Conservation (phyloP, 345 rosid species). For the Camelina sativa region DNA sequence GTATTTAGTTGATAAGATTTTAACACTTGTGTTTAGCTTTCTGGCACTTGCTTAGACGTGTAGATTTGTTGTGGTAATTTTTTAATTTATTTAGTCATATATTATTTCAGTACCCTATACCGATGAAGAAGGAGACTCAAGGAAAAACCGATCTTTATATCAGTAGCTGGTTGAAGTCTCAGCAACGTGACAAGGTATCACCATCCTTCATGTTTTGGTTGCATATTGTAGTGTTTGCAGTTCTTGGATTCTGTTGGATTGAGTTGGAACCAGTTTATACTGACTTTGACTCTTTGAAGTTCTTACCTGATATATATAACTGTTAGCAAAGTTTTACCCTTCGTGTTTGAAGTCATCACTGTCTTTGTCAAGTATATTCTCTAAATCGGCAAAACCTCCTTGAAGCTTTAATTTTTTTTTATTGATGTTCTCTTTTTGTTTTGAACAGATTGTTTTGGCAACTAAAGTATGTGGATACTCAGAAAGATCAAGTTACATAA, state of each 20-base stretch:
- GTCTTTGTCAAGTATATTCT: background rate
- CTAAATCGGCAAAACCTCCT: background rate
- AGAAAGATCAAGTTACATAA: slow-evolving; percentile 59
- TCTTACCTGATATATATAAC: background rate
- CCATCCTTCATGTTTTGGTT: background rate
- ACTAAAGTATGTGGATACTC: slow-evolving; percentile 91
- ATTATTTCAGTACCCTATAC: slow-evolving; percentile 70
- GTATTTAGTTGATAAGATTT: background rate
- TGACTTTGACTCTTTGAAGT: background rate
- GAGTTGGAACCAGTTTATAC: background rate
- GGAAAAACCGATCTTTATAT: slow-evolving; percentile 86
- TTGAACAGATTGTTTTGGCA: slow-evolving; percentile 76
- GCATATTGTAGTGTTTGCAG: background rate
- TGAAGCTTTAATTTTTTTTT: background rate
- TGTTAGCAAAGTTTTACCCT: background rate
- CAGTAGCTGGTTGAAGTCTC: slow-evolving; percentile 86
- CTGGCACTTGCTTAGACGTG: background rate
- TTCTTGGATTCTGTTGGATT: slow-evolving; percentile 15
- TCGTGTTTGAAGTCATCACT: slow-evolving; percentile 1
- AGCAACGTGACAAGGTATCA: slow-evolving; percentile 80
- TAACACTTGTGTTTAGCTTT: background rate
- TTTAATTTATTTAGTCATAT: background rate
- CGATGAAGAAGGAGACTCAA: slow-evolving; percentile 85
- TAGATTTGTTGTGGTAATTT: slow-evolving; percentile 19
- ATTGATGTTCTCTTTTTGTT: background rate